A percentile compares a stretch with the other conserved stretches of the same genome.
phyloP scores from a whole-genome alignment of 2,329 filamentous ascomycete genomes.

The Xylariaceae sp. region DNA sequence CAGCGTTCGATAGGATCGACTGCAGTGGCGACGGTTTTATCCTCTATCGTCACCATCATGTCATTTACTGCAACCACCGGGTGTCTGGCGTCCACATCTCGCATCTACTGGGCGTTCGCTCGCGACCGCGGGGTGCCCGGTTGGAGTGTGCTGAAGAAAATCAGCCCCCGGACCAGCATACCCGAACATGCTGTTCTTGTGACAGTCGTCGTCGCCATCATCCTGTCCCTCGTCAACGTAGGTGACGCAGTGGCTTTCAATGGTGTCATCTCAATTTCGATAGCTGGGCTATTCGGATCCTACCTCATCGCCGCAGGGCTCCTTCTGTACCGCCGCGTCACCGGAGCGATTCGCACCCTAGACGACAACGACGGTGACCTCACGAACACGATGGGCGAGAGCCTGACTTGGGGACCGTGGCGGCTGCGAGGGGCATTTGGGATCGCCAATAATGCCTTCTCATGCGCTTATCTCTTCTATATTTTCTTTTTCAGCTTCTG shows the following conservation, averaged over 20 bases:
- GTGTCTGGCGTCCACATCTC: conserved; percentile 52
- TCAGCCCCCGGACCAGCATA: conserved; percentile 24
- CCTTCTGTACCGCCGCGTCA: conserved; percentile 20
- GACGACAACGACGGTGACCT: conserved; percentile 14
- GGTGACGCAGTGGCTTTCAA: conserved; percentile 24
- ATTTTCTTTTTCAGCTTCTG: conserved; percentile 28
- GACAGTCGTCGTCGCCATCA: conserved; percentile 18
- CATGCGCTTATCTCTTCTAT: conserved; percentile 21
- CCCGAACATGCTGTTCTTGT: conserved; percentile 21
- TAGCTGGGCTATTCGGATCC: conserved; percentile 24
- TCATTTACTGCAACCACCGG: conserved; percentile 46
- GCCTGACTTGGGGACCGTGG: conserved; percentile 25
- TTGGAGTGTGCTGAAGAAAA: conserved; percentile 20
- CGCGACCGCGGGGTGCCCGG: conserved; percentile 25
- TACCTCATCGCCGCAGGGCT: conserved; percentile 21
- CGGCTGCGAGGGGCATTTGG: conserved; percentile 20
- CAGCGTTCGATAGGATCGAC: conserved; percentile 44
- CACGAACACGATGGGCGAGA: conserved; percentile 19
- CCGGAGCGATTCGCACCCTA: conserved; percentile 18
- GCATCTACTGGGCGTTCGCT: conserved; percentile 51
- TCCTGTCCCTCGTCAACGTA: conserved; percentile 25
- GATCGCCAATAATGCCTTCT: conserved; percentile 23
- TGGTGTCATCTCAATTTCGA: conserved; percentile 25
- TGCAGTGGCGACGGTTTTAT: conserved; percentile 46
- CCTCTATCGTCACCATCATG: conserved; percentile 44